Evolutionary conservation across 768 basidiomycete genomes (phyloP), one percentile per base, ranked within the genome.

Genomic region (Naganishia kalamii): DNA sequence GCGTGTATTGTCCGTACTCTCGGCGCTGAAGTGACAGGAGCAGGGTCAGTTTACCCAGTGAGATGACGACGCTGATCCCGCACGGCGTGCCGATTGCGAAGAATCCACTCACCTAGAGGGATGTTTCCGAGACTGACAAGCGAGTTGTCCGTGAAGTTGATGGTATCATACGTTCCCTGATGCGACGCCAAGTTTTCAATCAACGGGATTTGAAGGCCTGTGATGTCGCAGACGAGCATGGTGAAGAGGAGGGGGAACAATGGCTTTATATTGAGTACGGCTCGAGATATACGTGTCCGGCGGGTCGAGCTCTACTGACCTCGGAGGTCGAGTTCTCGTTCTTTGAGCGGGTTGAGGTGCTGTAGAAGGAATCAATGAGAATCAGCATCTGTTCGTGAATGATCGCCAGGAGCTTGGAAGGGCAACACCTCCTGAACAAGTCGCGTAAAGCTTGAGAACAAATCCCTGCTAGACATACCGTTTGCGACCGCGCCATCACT

Each of bases 111-210:
- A 75, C 76, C 72, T 35, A 74, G 60, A 19, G 76, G 76, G 50
- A 78, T 71, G 46, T 78, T 78, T 4, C 76, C 75, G 60, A 78
- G 61, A 19, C 70, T 70, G 41, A 75, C 74, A 51, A 78, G 67
- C 48, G 75, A 75, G 63, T 78, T 78, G 59, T 78, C 76, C 46
- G 75, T 78, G 59, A 78, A 59, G 65, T 78, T 78, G 33, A 78
- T 70, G 1, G 75, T 75, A 64, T 78, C 76, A 64, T 78, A 78
- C 35, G 72, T 70, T 47, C 76, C 76, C 62, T 76, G 74, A 68
- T 78, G 75, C 13, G 76, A 76, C 17, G 76, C 76, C 66, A 78
- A 62, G 62, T 78, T 78, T 63, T 78, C 76, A 21, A 78, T 78
- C 7, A 75, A 69, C 4, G 76, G 76, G 66, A 78, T 78, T 68